Evolutionary conservation across 768 basidiomycete species (phyloP).

Genomic region (Russula lepida): DNA sequence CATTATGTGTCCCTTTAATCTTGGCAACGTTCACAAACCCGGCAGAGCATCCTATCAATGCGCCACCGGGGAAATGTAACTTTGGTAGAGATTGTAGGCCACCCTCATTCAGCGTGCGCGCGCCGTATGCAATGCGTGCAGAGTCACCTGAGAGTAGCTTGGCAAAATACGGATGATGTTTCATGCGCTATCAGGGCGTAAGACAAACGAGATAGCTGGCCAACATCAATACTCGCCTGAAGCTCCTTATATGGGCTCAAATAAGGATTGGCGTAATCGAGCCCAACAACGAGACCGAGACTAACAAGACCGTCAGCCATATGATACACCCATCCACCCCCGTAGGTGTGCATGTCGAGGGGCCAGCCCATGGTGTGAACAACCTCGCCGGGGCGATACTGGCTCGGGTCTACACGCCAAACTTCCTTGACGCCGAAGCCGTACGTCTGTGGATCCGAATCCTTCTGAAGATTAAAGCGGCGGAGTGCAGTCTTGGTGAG

Average conservation of each 20-base stretch:
- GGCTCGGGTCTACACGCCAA: conserved; percentile 70
- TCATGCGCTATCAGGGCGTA: conserved; percentile 57
- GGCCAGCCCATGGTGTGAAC: conserved; percentile 96
- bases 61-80: conserved; percentile 86
- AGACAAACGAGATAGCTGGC: neutral
- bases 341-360: conserved; percentile 69
- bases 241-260: conserved; percentile 88
- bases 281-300: conserved; percentile 83
- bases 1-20: conserved; percentile 98
- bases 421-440: conserved; percentile 96
- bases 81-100: conserved; percentile 87
- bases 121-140: conserved; percentile 84
- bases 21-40: conserved; percentile 96
- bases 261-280: conserved; percentile 94
- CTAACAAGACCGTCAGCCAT: conserved; percentile 89
- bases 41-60: conserved; percentile 89
- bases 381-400: conserved; percentile 70
- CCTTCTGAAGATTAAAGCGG: conserved; percentile 63
- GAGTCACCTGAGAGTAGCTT: conserved; percentile 64
- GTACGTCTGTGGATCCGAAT: conserved; percentile 82
- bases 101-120: conserved; percentile 84
- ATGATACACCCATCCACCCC: conserved; percentile 93
- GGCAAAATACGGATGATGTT: conserved; percentile 90
- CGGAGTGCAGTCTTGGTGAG: conserved; percentile 72
- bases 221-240: conserved; percentile 47